These are phyloP conservation scores for Zygosaccharomyces gambellarensis DNA, from an alignment of 805 yeast species.

Conservation along the genomic window DNA sequence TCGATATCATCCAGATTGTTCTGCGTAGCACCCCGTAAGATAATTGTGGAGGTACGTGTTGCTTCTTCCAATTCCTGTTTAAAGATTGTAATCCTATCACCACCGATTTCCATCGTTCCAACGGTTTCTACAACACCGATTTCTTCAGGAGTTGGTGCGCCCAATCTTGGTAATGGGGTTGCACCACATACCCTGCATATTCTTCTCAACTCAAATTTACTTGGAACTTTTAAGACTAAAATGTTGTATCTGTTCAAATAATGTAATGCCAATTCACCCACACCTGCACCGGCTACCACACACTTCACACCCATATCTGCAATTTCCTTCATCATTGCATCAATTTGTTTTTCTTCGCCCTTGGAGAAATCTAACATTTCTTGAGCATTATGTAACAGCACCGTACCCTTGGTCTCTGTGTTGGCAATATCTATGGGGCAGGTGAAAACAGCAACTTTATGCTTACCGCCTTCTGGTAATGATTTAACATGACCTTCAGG, in stretches of 20 bases:
- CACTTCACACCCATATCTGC: conserved; percentile 81
- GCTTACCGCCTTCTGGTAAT: conserved; percentile 42
- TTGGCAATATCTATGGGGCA: conserved; percentile 92
- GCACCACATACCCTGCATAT: conserved; percentile 96
- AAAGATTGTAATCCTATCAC: conserved; percentile 93
- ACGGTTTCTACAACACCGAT: conserved; percentile 83
- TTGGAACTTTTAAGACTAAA: conserved; percentile 81
- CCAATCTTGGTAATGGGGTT: conserved; percentile 87
- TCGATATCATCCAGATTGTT: conserved; percentile 90
- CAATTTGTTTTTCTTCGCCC: conserved; percentile 94
- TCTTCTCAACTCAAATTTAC: conserved; percentile 91
- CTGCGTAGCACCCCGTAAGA: conserved; percentile 94
- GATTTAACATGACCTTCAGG: conserved; percentile 89
- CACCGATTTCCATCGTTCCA: conserved; percentile 92
- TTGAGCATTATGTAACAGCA: conserved; percentile 87
- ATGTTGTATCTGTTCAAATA: conserved; percentile 83
- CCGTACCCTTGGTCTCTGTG: conserved; percentile 98
- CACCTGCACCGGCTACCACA: conserved; percentile 88
- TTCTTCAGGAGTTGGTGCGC: conserved; percentile 94
- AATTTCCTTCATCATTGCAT: conserved; percentile 75
- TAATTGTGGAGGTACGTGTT: conserved; percentile 87
- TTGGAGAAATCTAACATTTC: conserved; percentile 94
- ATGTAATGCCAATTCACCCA: conserved; percentile 91
- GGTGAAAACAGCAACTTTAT: conserved; percentile 88
- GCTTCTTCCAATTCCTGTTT: conserved; percentile 59